Evolutionary conservation across 352 stramenopile species (phyloP).

Genomic region (Pythium diclinum): DNA sequence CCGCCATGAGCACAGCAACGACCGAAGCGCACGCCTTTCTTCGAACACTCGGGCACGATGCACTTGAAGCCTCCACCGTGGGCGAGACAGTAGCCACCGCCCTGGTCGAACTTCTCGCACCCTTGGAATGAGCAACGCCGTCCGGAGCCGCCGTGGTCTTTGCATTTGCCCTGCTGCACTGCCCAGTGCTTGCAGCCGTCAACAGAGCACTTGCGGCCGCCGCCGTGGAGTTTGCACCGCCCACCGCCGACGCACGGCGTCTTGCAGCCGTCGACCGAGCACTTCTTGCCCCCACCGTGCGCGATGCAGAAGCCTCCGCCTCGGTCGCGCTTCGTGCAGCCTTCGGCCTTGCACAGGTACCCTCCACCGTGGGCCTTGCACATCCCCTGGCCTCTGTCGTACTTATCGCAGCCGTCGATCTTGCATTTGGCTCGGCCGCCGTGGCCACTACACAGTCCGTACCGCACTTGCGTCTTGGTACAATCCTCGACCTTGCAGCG

Average conservation of each 20-base stretch:
- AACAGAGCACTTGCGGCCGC: slow-evolving; percentile 50
- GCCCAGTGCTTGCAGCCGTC: slow-evolving; percentile 60
- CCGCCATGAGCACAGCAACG: slow-evolving; percentile 75
- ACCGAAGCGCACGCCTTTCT: slow-evolving; percentile 82
- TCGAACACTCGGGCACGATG: slow-evolving; percentile 60
- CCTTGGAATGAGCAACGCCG: slow-evolving; percentile 61
- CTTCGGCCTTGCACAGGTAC: slow-evolving; percentile 74
- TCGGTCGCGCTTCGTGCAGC: slow-evolving; percentile 83
- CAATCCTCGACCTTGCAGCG: slow-evolving; percentile 56
- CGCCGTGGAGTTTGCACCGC: slow-evolving; percentile 64
- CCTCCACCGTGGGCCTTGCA: slow-evolving; percentile 82
- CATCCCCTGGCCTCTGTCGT: slow-evolving; percentile 67
- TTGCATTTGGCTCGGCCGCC: slow-evolving; percentile 71
- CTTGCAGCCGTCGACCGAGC: slow-evolving; percentile 60
- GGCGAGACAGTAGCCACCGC: slow-evolving; percentile 66
- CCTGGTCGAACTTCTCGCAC: slow-evolving; percentile 80
- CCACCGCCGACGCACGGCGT: slow-evolving; percentile 73
- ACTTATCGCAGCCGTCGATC: slow-evolving; percentile 73
- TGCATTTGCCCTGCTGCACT: slow-evolving; percentile 66
- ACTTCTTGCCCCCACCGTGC: slow-evolving; percentile 83
- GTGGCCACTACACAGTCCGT: slow-evolving; percentile 70
- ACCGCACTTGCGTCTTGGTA: slow-evolving; percentile 75
- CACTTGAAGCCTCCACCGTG: slow-evolving; percentile 75
- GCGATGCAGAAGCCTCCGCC: slow-evolving; percentile 72
- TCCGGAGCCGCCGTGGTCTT: slow-evolving; percentile 66